These are phyloP conservation scores for Eucalyptus urophylla DNA, from an alignment of 345 rosid species.

Conservation along the genomic window DNA sequence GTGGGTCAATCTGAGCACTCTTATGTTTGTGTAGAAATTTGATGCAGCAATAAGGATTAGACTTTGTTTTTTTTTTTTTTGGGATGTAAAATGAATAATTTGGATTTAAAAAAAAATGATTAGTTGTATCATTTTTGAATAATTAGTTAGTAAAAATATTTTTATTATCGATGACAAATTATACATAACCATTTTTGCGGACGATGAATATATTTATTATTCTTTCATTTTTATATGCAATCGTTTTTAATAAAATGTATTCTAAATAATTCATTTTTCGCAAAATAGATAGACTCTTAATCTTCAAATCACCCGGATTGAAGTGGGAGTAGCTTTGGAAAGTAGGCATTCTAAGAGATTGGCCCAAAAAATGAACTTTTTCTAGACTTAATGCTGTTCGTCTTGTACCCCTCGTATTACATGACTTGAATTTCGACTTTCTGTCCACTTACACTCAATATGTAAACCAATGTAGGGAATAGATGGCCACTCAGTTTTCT, in stretches of 20 bases:
- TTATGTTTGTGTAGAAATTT: background rate
- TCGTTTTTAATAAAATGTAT: background rate
- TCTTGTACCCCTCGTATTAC: background rate
- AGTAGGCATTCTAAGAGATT: background rate
- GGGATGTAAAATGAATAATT: background rate
- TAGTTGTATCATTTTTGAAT: accelerated
- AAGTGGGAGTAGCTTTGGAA: background rate
- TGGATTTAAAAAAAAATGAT: background rate
- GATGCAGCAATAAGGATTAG: background rate
- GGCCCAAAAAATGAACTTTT: background rate
- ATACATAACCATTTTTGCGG: accelerated
- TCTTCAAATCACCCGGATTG: accelerated
- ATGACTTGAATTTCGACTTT: background rate
- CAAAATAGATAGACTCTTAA: accelerated
- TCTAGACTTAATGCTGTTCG: background rate
- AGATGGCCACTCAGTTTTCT: background rate
- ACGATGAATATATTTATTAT: background rate
- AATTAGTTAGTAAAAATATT: background rate
- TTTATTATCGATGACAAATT: background rate
- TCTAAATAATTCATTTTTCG: accelerated
- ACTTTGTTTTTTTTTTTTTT: background rate
- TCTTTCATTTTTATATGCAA: no score
- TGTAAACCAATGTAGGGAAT: background rate
- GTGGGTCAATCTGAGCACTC: background rate
- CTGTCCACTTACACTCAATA: background rate